These are phyloP conservation scores for Thermothielavioides terrestris DNA, from an alignment of 495 filamentous ascomycete species.

Conservation along the genomic window DNA sequence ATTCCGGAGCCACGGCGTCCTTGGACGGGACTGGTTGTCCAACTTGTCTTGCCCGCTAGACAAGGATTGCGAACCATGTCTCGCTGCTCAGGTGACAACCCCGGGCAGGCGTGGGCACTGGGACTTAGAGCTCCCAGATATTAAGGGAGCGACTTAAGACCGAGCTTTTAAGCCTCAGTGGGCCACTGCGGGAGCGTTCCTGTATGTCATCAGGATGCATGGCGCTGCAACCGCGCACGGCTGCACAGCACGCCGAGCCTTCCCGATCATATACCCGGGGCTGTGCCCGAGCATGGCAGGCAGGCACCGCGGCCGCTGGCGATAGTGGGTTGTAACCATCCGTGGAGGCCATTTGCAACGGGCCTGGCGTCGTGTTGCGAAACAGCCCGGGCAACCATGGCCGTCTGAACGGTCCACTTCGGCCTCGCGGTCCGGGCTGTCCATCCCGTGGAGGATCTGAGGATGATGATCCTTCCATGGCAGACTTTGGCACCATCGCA, in stretches of 20 bases:
- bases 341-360: too few relatives aligned
- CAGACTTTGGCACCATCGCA: conserved; percentile 3
- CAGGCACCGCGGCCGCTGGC: conserved; percentile 1
- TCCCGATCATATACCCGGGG: background rate
- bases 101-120: conserved; percentile 13
- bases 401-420: background rate
- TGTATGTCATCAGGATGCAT: conserved; percentile 8
- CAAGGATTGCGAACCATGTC: conserved; percentile 10
- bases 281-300: background rate
- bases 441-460: background rate
- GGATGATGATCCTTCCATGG: conserved; percentile 1
- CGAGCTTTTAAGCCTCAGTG: conserved; percentile 7
- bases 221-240: background rate
- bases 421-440: background rate
- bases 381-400: too few relatives aligned
- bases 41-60: conserved; percentile 12
- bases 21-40: conserved; percentile 16
- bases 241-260: conserved; percentile 2
- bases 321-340: background rate
- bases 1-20: conserved; percentile 20
- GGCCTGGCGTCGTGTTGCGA: too few relatives aligned
- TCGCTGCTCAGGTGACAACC: conserved; percentile 22
- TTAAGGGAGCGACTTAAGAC: conserved; percentile 15
- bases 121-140: conserved; percentile 9
- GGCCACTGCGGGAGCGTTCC: background rate